Evolutionary conservation across 1,284 basidiomycete genomes (phyloP), one percentile per base, ranked within the genome.

Genomic region (Rhodofomes roseus): DNA sequence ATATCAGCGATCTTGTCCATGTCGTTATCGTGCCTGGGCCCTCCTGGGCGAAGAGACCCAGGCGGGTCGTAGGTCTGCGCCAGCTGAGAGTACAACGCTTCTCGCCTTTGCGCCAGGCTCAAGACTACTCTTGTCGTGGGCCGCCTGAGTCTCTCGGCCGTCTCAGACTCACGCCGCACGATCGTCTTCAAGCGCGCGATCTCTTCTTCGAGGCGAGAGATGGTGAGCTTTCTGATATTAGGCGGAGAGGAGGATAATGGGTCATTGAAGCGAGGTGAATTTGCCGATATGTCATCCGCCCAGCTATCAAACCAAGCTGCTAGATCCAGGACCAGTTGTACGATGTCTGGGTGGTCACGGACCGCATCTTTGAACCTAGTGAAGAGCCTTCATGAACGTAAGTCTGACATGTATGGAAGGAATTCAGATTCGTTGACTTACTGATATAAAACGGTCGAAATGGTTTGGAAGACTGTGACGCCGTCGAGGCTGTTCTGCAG

Each of bases 311-410:
- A 78, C 79, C 81, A 85, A 4, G 61, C 44, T 4, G 67, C 67
- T 37, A 88, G 72, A 14, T 76, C 71, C 9, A 69, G 63, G 8
- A 84, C 77, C 37, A 85, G 69, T 0, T 63, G 52, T 0, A 68
- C 66, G 0, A 87, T 65, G 20, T 73, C 68, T 0, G 81, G 79
- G 57, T 86, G 75, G 25, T 68, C 76, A 0, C 75, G 74, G 1
- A 79, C 69, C 0, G 78, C 79, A 29, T 82, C 78, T 66, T 85
- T 87, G 73, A 86, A 88, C 1, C 85, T 81, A 1, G 77, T 78
- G 43, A 89, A 68, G 56, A 80, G 85, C 64, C 87, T 89, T 23
- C 23, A 25, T 25, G 27, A 27, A 34, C 48, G 16, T 20, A 14
- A 37, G 39, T 34, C 11, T 34, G 31, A 34, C 2, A 55, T n/a